Percentiles rank a stretch among this genome's conserved stretches.
Conservation (phyloP, 495 filamentous ascomycete genomes). For the Thermochaetoides thermophila region DNA sequence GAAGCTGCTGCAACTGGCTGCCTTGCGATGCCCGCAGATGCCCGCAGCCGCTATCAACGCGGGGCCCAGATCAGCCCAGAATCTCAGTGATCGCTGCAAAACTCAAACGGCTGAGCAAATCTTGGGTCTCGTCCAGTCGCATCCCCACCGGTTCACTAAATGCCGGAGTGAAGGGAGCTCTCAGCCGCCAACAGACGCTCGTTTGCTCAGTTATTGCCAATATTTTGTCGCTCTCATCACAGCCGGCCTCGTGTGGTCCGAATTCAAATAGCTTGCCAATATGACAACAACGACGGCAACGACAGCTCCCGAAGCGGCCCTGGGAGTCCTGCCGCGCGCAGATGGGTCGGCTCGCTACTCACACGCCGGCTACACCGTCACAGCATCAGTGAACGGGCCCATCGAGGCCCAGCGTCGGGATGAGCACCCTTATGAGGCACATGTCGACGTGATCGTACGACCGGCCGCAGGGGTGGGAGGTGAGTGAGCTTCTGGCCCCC, state of each 20-base stretch:
- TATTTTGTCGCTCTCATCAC: too few relatives aligned
- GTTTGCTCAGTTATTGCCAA: not conserved
- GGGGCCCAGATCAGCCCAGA: too few relatives aligned
- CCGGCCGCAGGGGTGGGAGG: slow-evolving; percentile 75
- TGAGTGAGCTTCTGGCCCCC: slow-evolving; percentile 28
- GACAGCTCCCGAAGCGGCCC: slow-evolving; percentile 29
- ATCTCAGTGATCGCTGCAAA: too few relatives aligned
- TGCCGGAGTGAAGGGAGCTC: too few relatives aligned
- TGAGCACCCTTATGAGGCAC: slow-evolving; percentile 77
- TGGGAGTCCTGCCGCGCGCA: slow-evolving; percentile 51
- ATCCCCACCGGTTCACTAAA: too few relatives aligned
- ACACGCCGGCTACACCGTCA: slow-evolving; percentile 61
- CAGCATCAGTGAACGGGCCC: slow-evolving; percentile 82
- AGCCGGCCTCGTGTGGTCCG: too few relatives aligned
- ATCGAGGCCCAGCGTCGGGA: slow-evolving; percentile 78
- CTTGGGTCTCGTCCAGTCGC: too few relatives aligned
- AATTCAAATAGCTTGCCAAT: too few relatives aligned
- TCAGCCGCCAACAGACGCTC: not conserved
- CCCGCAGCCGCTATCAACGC: too few relatives aligned
- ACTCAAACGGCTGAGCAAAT: too few relatives aligned
- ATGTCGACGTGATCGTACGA: slow-evolving; percentile 78
- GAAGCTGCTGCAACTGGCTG: too few relatives aligned
- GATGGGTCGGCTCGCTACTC: slow-evolving; percentile 83
- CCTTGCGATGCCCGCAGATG: too few relatives aligned
- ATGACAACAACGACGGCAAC: slow-evolving; percentile 29